These are phyloP conservation scores for Cladosporium sp. DNA, from an alignment of 2,329 filamentous ascomycete species.

Conservation along the genomic window DNA sequence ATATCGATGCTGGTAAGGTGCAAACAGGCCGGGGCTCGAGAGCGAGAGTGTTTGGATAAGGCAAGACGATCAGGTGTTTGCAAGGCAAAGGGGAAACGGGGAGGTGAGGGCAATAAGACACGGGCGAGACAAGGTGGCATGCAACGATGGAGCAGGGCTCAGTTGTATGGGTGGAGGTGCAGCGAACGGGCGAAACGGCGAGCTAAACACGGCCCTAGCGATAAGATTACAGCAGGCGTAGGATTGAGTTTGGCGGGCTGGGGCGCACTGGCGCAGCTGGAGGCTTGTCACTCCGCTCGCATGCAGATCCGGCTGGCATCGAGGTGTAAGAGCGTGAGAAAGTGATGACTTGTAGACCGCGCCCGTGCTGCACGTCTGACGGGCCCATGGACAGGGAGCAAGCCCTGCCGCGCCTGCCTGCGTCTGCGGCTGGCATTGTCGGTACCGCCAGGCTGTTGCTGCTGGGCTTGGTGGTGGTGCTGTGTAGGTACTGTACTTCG, in stretches of 20 bases:
- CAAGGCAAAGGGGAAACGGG: conserved; percentile 8
- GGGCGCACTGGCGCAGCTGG: conserved; percentile 24
- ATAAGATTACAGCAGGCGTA: conserved; percentile 20
- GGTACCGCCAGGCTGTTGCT: background rate
- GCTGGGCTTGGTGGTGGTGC: background rate
- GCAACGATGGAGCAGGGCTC: conserved; percentile 18
- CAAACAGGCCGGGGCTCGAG: conserved; percentile 1
- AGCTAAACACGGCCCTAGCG: conserved; percentile 17
- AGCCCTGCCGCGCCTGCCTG: conserved; percentile 18
- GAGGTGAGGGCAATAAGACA: conserved; percentile 17
- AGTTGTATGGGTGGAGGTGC: conserved; percentile 18
- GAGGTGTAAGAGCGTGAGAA: conserved; percentile 9
- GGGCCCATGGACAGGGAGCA: conserved; percentile 20
- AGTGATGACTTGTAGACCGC: conserved; percentile 26
- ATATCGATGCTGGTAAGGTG: conserved; percentile 6
- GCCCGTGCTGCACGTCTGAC: conserved; percentile 30
- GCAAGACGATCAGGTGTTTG: conserved; percentile 3
- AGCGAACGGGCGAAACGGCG: conserved; percentile 19
- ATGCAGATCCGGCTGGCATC: conserved; percentile 25
- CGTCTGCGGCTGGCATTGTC: background rate
- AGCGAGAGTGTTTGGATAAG: background rate
- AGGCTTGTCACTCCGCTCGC: conserved; percentile 25
- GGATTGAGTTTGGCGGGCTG: conserved; percentile 18
- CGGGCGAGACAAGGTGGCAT: conserved; percentile 19
- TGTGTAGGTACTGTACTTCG: background rate